These are phyloP conservation scores for Cystobasidiaceae sp. DNA, from an alignment of 1,284 basidiomycete species.

Conservation along the genomic window DNA sequence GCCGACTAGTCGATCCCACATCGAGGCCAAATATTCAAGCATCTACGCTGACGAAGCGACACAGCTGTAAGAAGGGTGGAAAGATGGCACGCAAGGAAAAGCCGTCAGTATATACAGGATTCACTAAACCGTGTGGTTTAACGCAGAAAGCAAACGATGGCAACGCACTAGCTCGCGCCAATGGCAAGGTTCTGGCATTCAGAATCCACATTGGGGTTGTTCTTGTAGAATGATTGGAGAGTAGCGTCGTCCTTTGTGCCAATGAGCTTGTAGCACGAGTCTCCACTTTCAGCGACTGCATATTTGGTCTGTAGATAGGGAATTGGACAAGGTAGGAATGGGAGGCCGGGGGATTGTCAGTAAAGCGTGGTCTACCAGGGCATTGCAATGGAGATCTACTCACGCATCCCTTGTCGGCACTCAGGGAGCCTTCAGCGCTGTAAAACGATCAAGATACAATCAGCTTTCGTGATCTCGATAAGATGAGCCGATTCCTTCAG, in stretches of 20 bases:
- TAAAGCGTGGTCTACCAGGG: not conserved
- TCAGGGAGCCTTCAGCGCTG: slow-evolving; percentile 12
- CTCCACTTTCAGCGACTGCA: not conserved
- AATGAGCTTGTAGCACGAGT: slow-evolving; percentile 17
- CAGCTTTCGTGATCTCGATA: not conserved
- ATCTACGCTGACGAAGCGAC: not conserved
- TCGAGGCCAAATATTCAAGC: no score
- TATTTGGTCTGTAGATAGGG: slow-evolving; percentile 2
- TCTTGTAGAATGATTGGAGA: slow-evolving; percentile 17
- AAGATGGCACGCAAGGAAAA: not conserved
- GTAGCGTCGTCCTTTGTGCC: not conserved
- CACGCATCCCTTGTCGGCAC: slow-evolving; percentile 4
- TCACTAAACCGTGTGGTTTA: not conserved
- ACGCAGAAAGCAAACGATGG: no score
- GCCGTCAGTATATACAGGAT: not conserved
- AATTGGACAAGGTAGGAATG: not conserved
- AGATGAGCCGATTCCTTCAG: not conserved
- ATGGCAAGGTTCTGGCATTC: slow-evolving; percentile 6
- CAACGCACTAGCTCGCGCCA: not conserved
- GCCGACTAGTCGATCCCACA: no score
- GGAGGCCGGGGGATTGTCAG: not conserved
- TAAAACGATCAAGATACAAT: not conserved
- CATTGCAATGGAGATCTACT: not conserved
- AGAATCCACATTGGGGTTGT: not conserved
- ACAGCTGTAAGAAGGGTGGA: not conserved